Evolutionary conservation across 768 basidiomycete genomes (phyloP).

Genomic region (Mycena floridula): DNA sequence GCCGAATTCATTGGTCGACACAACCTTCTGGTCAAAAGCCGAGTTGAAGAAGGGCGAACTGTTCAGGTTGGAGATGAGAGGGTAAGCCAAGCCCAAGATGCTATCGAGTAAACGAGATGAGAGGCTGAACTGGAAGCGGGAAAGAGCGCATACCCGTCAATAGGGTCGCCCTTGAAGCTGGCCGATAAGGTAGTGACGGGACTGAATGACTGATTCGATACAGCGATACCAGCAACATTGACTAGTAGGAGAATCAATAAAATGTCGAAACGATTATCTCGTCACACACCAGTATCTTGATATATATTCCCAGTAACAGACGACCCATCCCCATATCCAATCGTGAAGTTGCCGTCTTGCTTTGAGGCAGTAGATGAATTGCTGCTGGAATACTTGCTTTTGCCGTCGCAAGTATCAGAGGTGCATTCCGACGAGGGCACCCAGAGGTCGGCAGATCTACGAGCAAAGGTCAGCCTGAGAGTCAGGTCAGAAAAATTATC

Average conservation of each 20-base stretch:
- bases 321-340: slow-evolving; percentile 34
- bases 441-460: slow-evolving; percentile 30
- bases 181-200: slow-evolving; percentile 26
- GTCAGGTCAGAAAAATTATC: not conserved
- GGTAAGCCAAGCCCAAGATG: slow-evolving; percentile 31
- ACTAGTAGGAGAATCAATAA: slow-evolving; percentile 1
- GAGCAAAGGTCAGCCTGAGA: slow-evolving; percentile 6
- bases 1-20: slow-evolving; percentile 31
- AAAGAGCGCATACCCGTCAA: slow-evolving; percentile 9
- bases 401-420: slow-evolving; percentile 15
- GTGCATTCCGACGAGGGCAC: slow-evolving; percentile 19
- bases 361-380: slow-evolving; percentile 19
- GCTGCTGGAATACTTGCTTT: slow-evolving; percentile 18
- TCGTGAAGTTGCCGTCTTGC: slow-evolving; percentile 20
- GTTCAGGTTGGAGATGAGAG: slow-evolving; percentile 22
- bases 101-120: slow-evolving; percentile 1
- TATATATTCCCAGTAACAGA: slow-evolving; percentile 27
- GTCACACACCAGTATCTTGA: slow-evolving; percentile 29
- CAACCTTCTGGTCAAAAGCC: slow-evolving; percentile 25
- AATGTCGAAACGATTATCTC: not conserved
- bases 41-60: slow-evolving; percentile 33
- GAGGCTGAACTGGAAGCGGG: slow-evolving; percentile 4
- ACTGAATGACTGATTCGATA: slow-evolving; percentile 21
- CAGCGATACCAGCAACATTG: slow-evolving; percentile 12
- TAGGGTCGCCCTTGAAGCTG: slow-evolving; percentile 15